Conservation (phyloP, 257 asterid species). For the Cruciata laevipes region DNA sequence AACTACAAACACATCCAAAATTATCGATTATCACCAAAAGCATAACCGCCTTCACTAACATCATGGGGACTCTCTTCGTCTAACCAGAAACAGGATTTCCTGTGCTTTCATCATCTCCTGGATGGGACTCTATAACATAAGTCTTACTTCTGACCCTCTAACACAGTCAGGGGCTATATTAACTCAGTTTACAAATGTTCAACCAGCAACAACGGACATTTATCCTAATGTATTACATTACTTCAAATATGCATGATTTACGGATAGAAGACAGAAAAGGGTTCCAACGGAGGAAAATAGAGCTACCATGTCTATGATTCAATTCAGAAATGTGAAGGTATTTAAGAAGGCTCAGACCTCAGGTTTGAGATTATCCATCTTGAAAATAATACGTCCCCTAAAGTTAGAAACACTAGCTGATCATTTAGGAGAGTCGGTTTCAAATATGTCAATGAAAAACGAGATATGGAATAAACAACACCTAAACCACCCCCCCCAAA, state of each 20-base stretch:
- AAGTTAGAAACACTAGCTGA: not conserved
- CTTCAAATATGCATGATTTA: not conserved
- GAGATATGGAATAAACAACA: not conserved
- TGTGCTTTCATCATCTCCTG: not conserved
- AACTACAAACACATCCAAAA: too few species aligned
- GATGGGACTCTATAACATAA: not conserved
- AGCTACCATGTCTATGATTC: not conserved
- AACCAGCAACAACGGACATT: not conserved
- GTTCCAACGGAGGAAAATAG: not conserved
- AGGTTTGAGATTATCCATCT: not conserved
- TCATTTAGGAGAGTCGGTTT: not conserved
- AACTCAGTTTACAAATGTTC: not conserved
- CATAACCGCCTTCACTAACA: not conserved
- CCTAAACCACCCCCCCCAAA: not conserved
- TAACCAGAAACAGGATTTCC: not conserved
- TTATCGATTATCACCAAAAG: not conserved
- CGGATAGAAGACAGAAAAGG: not conserved
- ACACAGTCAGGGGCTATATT: not conserved
- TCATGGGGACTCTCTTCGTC: not conserved
- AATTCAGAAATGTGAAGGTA: not conserved
- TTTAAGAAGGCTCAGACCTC: not conserved
- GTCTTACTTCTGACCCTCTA: not conserved
- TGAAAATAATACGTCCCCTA: not conserved
- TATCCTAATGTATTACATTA: not conserved
- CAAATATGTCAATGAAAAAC: not conserved